Evolutionary conservation across 2,329 filamentous ascomycete species (phyloP).

Genomic region (Aspergillus sp.): DNA sequence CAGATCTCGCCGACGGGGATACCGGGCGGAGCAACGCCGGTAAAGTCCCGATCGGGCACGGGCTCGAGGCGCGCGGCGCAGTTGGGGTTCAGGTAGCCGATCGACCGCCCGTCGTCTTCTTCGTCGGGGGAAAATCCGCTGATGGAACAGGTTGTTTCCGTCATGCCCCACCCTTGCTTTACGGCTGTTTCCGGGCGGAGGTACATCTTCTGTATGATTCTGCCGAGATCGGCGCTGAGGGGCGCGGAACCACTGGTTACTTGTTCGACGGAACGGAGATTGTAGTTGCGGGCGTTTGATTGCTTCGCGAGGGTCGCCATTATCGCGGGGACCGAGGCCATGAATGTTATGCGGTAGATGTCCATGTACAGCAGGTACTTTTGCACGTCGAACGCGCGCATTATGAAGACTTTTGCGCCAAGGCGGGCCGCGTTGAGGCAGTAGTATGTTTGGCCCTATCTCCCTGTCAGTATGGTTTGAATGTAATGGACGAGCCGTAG

Average conservation of each 20-base stretch:
- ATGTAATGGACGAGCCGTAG: too few relatives aligned
- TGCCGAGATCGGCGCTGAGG: constrained; percentile 7
- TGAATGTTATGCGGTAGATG: constrained; percentile 11
- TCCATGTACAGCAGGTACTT: constrained; percentile 13
- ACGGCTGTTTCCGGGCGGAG: constrained; percentile 7
- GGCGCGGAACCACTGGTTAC: constrained; percentile 14
- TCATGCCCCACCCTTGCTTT: constrained; percentile 15
- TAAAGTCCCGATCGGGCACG: constrained; percentile 8
- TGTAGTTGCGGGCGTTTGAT: neutral
- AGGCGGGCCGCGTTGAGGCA: constrained; percentile 9
- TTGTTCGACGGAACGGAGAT: constrained; percentile 3
- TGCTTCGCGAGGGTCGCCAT: constrained; percentile 9
- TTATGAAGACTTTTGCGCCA: constrained; percentile 14
- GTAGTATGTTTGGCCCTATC: constrained; percentile 15
- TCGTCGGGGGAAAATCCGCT: constrained; percentile 11
- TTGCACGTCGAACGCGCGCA: constrained; percentile 5
- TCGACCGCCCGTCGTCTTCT: constrained; percentile 9
- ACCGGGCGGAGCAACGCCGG: neutral
- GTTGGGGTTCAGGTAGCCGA: constrained; percentile 15
- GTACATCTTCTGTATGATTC: neutral
- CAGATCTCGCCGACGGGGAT: constrained; percentile 10
- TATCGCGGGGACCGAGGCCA: constrained; percentile 5
- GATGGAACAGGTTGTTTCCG: constrained; percentile 14
- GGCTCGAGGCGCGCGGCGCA: constrained; percentile 6
- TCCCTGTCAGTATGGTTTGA: too few relatives aligned